Evolutionary conservation across 257 asterid genomes (phyloP), one percentile per base, ranked within the genome.

Genomic region (Solanum verrucosum): DNA sequence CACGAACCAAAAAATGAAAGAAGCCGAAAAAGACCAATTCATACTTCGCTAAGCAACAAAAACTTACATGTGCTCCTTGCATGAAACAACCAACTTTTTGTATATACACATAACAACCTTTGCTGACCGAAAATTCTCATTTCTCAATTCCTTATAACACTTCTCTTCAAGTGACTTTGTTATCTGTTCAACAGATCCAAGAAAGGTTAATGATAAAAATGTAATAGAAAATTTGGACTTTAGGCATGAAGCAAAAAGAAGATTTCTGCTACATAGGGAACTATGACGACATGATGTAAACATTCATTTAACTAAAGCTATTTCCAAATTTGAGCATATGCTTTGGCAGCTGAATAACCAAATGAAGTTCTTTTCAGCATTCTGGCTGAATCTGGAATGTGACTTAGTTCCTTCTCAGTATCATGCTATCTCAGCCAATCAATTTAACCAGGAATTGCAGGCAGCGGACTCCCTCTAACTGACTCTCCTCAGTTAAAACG

Each of bases 61-160:
- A 86, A 91, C 98, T n/a, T 93, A 96, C 99, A 97, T 93, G 91
- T 97, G 98, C 88, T 94, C 99, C 96, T 90, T 94, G 97, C 99
- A 97, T 90, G 98, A 92, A 60, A 89, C 72, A 92, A 95, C 87
- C 91, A 97, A 91, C 92, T 96, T 97, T 87, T 92, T 91, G 96
- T 96, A 97, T 79, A 96, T 97, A 89, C 93, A 92, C 98, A 96
- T 87, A 67, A 96, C 99, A 73, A 93, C 87, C 89, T 96, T 96
- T 87, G 92, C 99, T 25, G 93, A 90, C 87, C 92, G 95, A 72
- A 91, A 93, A 89, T 96, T 95, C 91, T 93, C 98, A 89, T 78
- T 89, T 90, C 99, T 93, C 89, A 97, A 90, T 89, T 97, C 98
- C 95, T 96, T 96, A 90, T 95, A 97, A 94, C 98, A 97, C 91